phyloP scores from a whole-genome alignment of 225 moss, liverwort and hornwort species.

The Pleurozium schreberi region DNA sequence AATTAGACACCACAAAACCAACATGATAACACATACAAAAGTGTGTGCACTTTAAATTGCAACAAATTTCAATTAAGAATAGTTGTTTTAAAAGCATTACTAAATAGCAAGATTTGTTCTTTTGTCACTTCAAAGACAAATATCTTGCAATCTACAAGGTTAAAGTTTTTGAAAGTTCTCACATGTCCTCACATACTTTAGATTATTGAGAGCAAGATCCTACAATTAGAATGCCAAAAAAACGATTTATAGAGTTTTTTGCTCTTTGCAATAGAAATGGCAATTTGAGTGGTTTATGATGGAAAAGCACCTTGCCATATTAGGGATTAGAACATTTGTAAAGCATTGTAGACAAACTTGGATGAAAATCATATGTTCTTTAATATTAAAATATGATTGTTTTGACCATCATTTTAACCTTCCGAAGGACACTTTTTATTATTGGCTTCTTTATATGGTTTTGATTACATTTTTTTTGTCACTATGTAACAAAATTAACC shows the following conservation, averaged over 20 bases:
- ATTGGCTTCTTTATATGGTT: not conserved
- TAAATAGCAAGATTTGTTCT: not conserved
- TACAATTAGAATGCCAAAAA: no score
- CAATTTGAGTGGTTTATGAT: no score
- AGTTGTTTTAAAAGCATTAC: not conserved
- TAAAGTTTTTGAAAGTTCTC: no score
- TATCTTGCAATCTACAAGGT: no score
- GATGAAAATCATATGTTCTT: not conserved
- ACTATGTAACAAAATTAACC: no score
- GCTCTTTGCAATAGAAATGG: no score
- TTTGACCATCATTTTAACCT: not conserved
- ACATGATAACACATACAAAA: rapidly evolving
- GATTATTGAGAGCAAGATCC: no score
- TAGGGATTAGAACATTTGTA: not conserved
- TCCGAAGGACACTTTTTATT: not conserved
- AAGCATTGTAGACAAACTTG: not conserved
- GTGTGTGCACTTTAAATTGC: rapidly evolving
- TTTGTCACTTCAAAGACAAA: no score
- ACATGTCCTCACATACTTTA: no score
- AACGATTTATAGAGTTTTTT: no score
- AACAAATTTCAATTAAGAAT: not conserved
- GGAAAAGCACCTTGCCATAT: not conserved
- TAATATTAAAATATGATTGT: not conserved
- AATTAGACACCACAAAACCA: not conserved
- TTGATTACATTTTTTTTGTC: no score